A percentile compares a stretch with the other conserved stretches of the same genome.
Conservation (phyloP, 108 stramenopile species). For the Cyclotella cryptica region DNA sequence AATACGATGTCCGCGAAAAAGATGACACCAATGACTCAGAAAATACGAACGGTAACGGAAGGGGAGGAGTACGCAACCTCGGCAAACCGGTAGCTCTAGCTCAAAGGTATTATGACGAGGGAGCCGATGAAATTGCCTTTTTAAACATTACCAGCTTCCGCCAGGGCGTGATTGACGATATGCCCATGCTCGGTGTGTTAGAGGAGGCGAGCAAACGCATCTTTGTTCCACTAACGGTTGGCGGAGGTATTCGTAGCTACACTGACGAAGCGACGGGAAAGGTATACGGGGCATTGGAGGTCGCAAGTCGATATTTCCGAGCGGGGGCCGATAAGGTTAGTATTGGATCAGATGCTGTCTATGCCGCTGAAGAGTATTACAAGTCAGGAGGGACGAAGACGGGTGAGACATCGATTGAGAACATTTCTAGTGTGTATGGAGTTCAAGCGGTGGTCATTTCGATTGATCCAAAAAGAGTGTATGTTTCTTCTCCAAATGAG, state of each 20-base stretch:
- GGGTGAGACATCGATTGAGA: conserved; percentile 90
- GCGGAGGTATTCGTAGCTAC: conserved; percentile 97
- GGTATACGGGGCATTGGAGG: conserved; percentile 91
- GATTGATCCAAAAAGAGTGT: conserved; percentile 97
- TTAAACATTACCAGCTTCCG: conserved; percentile 98
- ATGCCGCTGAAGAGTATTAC: conserved; percentile 86
- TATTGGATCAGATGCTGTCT: conserved; percentile 96
- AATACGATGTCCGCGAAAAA: conserved; percentile 98
- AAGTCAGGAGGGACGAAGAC: conserved; percentile 64
- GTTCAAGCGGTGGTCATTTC: conserved; percentile 98
- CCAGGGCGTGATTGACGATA: conserved; percentile 94
- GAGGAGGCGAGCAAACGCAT: conserved; percentile 92
- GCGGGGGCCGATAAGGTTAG: conserved; percentile 99
- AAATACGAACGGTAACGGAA: conserved; percentile 57
- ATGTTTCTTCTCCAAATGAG: conserved; percentile 68
- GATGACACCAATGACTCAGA: too few species aligned
- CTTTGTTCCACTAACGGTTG: conserved; percentile 98
- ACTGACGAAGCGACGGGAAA: conserved; percentile 82
- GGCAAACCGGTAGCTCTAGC: conserved; percentile 96
- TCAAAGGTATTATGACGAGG: conserved; percentile 93
- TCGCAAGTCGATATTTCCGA: conserved; percentile 96
- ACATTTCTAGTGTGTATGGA: conserved; percentile 93
- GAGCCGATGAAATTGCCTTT: conserved; percentile 97
- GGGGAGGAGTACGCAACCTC: conserved; percentile 96
- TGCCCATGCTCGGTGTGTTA: conserved; percentile 97